These are phyloP conservation scores for Picea abies DNA, from an alignment of 83 land plant genomes.

Conservation along the genomic window DNA sequence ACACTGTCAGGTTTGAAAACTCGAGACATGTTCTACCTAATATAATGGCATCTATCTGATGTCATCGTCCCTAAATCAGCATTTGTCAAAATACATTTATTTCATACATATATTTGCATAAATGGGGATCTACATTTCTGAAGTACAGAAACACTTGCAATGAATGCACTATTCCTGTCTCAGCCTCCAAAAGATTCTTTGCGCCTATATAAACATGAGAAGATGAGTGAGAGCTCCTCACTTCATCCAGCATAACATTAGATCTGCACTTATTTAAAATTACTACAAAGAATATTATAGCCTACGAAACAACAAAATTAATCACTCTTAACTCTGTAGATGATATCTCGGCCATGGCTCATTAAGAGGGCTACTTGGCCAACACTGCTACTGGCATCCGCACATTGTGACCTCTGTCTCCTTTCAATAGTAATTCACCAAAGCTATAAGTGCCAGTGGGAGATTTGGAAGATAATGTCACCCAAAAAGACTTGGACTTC, in stretches of 20 bases:
- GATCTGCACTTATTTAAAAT: neutral
- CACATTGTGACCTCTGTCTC: conserved; percentile 73
- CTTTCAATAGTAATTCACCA: conserved; percentile 68
- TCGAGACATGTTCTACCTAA: too few species aligned
- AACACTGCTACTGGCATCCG: conserved; percentile 72
- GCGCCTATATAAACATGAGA: neutral
- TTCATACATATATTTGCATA: too few species aligned
- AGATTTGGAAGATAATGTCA: conserved; percentile 54
- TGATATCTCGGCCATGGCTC: neutral
- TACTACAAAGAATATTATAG: conserved; percentile 10
- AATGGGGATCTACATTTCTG: neutral
- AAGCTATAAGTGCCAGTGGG: conserved; percentile 65
- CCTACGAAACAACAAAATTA: neutral
- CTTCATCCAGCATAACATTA: neutral
- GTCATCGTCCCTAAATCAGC: too few species aligned
- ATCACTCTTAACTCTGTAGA: neutral
- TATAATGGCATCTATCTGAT: too few species aligned
- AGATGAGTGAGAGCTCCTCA: neutral
- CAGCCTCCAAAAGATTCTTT: neutral
- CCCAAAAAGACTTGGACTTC: conserved; percentile 41
- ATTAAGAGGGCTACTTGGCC: conserved; percentile 22
- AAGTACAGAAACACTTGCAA: conserved; percentile 1
- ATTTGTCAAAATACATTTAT: too few species aligned
- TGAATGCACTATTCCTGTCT: neutral
- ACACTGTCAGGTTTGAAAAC: too few species aligned